Base-by-base conservation (phyloP, 1,284 basidiomycete species). In the Taiwanofungus camphoratus region DNA sequence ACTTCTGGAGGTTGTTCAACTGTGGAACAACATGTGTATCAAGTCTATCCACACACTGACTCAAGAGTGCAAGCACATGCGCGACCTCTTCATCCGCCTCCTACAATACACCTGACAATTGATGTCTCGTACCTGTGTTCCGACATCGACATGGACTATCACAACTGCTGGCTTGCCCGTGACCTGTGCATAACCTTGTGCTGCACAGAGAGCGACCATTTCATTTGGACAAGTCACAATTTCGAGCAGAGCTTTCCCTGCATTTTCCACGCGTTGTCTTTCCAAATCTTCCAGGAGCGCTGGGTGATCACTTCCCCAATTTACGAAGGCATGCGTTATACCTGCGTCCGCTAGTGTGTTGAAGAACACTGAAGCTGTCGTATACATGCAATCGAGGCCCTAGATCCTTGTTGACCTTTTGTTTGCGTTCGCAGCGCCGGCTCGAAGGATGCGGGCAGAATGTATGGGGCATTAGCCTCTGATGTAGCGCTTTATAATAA, bases 231-330 rank as follows among this genome's bases (percentile, higher is more conserved):
- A 81, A 4, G 77, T 85, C 24, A 85, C 63, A 45, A 87, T 73
- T 44, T 67, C 58, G 15, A 73, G 66, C 3, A 58, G 45, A 5
- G 74, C 72, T 31, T 64, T 57, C 4, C 69, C 69, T n/a, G n/a
- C n/a, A 5, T 50, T 53, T 11, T 60, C 63, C 20, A 62, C 55
- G 2, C 77, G 69, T 52, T 81, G 77, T 19, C 77, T 65, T 49
- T 75, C 71, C 13, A 84, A 66, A 26, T 85, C 83, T 54, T 86
- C 84, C 18, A 86, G 65, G 15, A 87, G 59, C 1, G 76, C 79
- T 1, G 82, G 81, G 52, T 86, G 83, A 51, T 86, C 82, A 1
- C 79, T 82, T 2, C 82, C 82, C 79, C 82, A 85, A 61, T 87
- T 86, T 18, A 77, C 81, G 53, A 86, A 87, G 12, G 71, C 75